phyloP scores from a whole-genome alignment of 2,329 filamentous ascomycete species.

The Aspergillus pseudonomiae region DNA sequence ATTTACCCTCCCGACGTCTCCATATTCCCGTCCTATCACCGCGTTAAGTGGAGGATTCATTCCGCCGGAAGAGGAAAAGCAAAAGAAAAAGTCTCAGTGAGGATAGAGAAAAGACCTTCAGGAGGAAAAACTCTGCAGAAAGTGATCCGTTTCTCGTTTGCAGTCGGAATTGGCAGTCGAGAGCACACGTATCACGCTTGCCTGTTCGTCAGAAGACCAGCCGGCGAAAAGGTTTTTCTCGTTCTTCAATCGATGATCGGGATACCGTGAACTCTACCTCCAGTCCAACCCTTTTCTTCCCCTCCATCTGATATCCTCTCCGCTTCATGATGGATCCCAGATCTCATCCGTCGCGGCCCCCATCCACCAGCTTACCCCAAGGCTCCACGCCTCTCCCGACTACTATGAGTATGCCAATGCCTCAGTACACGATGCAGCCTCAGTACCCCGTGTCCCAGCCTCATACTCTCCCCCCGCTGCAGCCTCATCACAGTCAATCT shows the following conservation, averaged over 20 bases:
- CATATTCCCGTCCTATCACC: conserved; percentile 22
- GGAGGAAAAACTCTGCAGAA: conserved; percentile 15
- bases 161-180: conserved; percentile 16
- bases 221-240: conserved; percentile 17
- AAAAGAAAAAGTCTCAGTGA: conserved; percentile 13
- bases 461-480: conserved; percentile 50
- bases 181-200: conserved; percentile 8
- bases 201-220: conserved; percentile 19
- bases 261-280: conserved; percentile 33
- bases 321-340: conserved; percentile 44
- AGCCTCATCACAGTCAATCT: conserved; percentile 49
- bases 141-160: conserved; percentile 16
- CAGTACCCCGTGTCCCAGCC: conserved; percentile 48
- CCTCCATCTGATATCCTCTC: conserved; percentile 20
- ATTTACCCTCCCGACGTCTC: conserved; percentile 13
- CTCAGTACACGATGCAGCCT: conserved; percentile 51
- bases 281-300: conserved; percentile 18
- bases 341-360: conserved; percentile 47
- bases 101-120: conserved; percentile 5
- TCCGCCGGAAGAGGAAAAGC: conserved; percentile 15
- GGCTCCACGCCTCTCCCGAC: conserved; percentile 48
- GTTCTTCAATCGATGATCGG: conserved; percentile 38
- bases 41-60: conserved; percentile 15
- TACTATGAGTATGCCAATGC: conserved; percentile 50
- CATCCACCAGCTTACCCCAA: conserved; percentile 50